A percentile compares a stretch with the other conserved stretches of the same genome.
Evolutionary conservation across 441 rosid species (phyloP).

Genomic region (Hypseocharis bilobata): DNA sequence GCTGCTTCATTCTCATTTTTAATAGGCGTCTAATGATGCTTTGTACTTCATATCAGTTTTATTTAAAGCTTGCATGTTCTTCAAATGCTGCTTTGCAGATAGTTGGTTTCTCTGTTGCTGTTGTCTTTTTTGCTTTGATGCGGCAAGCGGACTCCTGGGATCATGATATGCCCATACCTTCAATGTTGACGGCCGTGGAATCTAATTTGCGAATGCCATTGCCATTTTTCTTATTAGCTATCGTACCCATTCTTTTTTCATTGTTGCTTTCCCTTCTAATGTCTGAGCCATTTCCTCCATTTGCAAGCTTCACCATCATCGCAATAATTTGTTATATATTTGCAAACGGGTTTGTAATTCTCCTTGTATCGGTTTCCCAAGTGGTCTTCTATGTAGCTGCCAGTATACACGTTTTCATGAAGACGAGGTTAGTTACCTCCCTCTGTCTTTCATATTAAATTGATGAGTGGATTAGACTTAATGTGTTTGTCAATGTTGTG

Average conservation of each 20-base stretch:
- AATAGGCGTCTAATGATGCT: neutral
- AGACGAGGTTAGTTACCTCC: constrained; percentile 47
- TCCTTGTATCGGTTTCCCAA: constrained; percentile 57
- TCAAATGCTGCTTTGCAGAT: constrained; percentile 41
- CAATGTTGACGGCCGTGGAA: constrained; percentile 62
- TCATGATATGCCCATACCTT: constrained; percentile 56
- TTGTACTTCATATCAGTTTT: neutral
- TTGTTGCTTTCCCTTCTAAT: constrained; percentile 48
- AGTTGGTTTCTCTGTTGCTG: constrained; percentile 49
- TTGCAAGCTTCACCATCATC: constrained; percentile 51
- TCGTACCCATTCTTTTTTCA: constrained; percentile 50
- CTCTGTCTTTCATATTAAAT: constrained; percentile 13
- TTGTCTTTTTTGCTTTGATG: constrained; percentile 68
- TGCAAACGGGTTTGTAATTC: constrained; percentile 60
- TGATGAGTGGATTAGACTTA: neutral
- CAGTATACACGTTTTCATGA: constrained; percentile 48
- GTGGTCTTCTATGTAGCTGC: constrained; percentile 64
- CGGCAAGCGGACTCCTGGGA: constrained; percentile 73
- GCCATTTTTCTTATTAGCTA: constrained; percentile 51
- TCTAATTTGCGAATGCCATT: constrained; percentile 70
- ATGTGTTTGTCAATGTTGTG: constrained; percentile 6
- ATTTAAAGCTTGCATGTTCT: constrained; percentile 7
- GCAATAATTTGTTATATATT: constrained; percentile 61
- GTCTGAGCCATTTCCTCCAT: constrained; percentile 66
- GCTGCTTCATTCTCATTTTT: neutral